These are phyloP conservation scores for Plasmopara halstedii DNA, from an alignment of 352 stramenopile genomes.

Conservation along the genomic window DNA sequence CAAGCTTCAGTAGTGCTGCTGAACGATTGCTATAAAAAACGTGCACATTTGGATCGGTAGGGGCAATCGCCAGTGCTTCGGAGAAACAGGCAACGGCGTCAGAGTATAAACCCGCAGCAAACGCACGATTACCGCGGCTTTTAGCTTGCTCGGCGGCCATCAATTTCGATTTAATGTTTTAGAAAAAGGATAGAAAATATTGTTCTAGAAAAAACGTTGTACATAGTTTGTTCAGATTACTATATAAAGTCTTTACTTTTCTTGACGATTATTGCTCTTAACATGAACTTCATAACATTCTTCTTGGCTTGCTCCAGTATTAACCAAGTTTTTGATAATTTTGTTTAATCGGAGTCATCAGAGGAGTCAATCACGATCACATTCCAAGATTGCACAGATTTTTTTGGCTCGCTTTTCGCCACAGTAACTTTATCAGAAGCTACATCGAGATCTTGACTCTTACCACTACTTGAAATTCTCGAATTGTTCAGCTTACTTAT, in stretches of 20 bases:
- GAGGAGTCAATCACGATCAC: conserved; percentile 79
- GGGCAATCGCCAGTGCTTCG: conserved; percentile 61
- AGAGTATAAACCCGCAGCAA: conserved; percentile 55
- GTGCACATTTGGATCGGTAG: conserved; percentile 30
- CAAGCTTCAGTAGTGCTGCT: conserved; percentile 71
- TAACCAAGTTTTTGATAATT: background rate
- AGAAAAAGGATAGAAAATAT: too few species aligned
- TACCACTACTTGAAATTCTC: background rate
- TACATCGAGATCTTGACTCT: background rate
- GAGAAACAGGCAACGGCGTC: conserved; percentile 69
- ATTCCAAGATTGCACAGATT: conserved; percentile 41
- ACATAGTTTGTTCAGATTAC: too few species aligned
- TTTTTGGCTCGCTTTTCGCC: conserved; percentile 15
- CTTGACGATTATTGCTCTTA: too few species aligned
- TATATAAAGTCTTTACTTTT: too few species aligned
- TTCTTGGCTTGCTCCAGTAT: too few species aligned
- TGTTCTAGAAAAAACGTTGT: too few species aligned
- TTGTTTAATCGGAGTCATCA: conserved; percentile 1
- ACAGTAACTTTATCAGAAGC: conserved; percentile 2
- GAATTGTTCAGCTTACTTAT: conserved; percentile 8
- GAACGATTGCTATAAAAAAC: conserved; percentile 85
- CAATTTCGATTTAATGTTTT: background rate
- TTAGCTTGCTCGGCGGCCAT: conserved; percentile 86
- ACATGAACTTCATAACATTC: too few species aligned
- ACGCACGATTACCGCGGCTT: conserved; percentile 76